Evolutionary conservation across 148 eudicot species (phyloP), one percentile per base, ranked within the genome.

Genomic region (Salicornia ramosissima): DNA sequence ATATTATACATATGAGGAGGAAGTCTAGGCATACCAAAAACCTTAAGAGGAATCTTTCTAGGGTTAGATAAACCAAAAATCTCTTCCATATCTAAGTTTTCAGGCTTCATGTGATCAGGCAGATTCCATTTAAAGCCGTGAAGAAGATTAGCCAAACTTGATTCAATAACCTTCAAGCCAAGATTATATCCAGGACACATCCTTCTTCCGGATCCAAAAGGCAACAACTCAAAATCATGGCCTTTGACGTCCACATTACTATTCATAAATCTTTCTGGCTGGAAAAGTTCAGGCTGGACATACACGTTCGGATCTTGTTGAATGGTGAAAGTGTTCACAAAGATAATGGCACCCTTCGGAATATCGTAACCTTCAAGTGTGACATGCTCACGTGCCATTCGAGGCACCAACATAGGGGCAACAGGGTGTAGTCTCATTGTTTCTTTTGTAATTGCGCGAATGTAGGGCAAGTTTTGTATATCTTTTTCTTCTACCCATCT

Each of bases 121-220:
- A 90, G 72, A 28, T 56, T 87, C 98, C 92, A 94, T 0, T 49
- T 69, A 65, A 84, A 94, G 19, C 98, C 98, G 64, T 94, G 98
- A 18, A 94, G 24, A 14, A 94, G 77, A 81, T 94, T 94, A 0
- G 97, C 96, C 72, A 94, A 76, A 68, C 90, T 84, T 0, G 87
- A 77, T 36, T 90, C 85, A 31, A 93, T 84, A 54, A 87, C 83
- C 67, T 91, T 94, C 0, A 88, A 78, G 2, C 96, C 98, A 39
- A 94, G 82, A 46, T 80, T 80, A 50, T 90, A 94, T 0, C 92
- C 98, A 0, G 98, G 97, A 75, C 98, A 94, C 97, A 94, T 94
- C 70, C 97, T 85, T 49, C 96, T 80, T 0, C 98, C 98, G 0
- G 98, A 66, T 4, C 98, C 96, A 63, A 90, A 90, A 11, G 97